These are phyloP conservation scores for Aureobasidium leucospermi DNA, from an alignment of 2,329 filamentous ascomycete genomes.

Conservation along the genomic window DNA sequence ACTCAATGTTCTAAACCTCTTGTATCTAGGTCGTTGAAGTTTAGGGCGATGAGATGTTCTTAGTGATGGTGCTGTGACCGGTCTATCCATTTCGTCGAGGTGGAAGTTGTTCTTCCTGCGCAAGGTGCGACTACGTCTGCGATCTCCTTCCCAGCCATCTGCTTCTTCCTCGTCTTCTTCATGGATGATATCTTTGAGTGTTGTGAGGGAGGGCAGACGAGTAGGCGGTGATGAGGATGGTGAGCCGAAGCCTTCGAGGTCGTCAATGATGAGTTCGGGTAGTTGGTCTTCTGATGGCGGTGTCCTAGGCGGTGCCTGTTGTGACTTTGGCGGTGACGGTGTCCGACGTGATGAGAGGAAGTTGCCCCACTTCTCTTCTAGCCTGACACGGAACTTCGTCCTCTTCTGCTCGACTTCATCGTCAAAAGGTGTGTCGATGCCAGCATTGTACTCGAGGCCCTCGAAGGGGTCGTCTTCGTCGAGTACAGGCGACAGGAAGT, in stretches of 20 bases:
- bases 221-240: conserved; percentile 10
- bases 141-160: conserved; percentile 24
- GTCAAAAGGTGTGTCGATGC: conserved; percentile 23
- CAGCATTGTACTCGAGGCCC: conserved; percentile 31
- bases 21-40: conserved; percentile 17
- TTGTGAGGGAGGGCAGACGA: conserved; percentile 15
- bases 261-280: conserved; percentile 17
- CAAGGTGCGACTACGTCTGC: conserved; percentile 28
- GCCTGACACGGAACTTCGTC: conserved; percentile 32
- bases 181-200: conserved; percentile 4
- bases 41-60: not conserved
- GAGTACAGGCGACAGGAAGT: conserved; percentile 35
- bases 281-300: conserved; percentile 16
- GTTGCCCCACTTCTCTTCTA: conserved; percentile 34
- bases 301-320: conserved; percentile 29
- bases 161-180: conserved; percentile 10
- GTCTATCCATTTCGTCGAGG: not conserved
- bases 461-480: conserved; percentile 34
- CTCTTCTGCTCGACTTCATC: conserved; percentile 21
- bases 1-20: conserved; percentile 29
- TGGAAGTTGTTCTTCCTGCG: conserved; percentile 20
- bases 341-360: conserved; percentile 23
- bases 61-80: not conserved
- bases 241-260: conserved; percentile 14
- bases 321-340: conserved; percentile 18